Conservation (phyloP, 148 eudicot genomes). For the Spergularia marina region DNA sequence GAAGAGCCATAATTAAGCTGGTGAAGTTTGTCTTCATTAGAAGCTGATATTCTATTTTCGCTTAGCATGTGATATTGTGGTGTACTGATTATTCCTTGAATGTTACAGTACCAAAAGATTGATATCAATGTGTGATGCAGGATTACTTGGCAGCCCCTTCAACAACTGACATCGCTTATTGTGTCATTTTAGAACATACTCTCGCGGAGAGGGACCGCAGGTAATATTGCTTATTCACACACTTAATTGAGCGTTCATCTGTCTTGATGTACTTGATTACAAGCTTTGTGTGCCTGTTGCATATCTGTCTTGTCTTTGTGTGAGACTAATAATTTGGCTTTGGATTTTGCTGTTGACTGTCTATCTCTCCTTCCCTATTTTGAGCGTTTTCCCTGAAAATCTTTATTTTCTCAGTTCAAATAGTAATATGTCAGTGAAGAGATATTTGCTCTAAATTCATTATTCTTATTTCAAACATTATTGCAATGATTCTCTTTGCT, state of each 20-base stretch:
- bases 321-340: neutral
- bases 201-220: constrained; percentile 99
- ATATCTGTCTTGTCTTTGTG: neutral
- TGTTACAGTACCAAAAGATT: constrained; percentile 7
- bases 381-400: too few relatives aligned
- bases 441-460: too few relatives aligned
- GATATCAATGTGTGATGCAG: constrained; percentile 45
- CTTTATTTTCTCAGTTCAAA: too few relatives aligned
- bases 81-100: constrained; percentile 1
- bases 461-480: too few relatives aligned
- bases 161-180: constrained; percentile 86
- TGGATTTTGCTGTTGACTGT: neutral
- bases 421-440: too few relatives aligned
- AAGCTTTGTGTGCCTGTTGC: neutral
- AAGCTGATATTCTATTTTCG: neutral
- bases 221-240: constrained; percentile 32
- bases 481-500: too few relatives aligned
- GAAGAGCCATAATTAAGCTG: constrained; percentile 1
- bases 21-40: neutral
- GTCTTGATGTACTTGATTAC: neutral
- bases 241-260: neutral
- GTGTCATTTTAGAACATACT: constrained; percentile 83
- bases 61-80: neutral
- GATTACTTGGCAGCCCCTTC: constrained; percentile 77
- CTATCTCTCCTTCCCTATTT: too few relatives aligned